These are phyloP conservation scores for Millerozyma miso DNA, from an alignment of 805 yeast species.

Conservation along the genomic window DNA sequence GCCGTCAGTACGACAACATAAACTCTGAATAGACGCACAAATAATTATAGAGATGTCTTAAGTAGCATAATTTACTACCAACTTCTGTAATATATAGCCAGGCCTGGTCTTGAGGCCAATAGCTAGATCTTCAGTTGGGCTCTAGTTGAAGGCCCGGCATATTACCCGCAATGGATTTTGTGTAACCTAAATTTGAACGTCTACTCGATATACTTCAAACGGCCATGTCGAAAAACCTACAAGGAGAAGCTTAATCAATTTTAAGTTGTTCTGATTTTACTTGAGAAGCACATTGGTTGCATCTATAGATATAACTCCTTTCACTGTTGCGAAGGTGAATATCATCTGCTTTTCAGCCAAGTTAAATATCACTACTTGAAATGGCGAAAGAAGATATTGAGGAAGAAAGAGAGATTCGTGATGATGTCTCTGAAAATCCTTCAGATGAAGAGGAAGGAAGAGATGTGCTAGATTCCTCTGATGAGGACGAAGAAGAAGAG, in stretches of 20 bases:
- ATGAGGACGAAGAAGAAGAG: slow-evolving; percentile 88
- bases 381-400: slow-evolving; percentile 29
- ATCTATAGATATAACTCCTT: neutral
- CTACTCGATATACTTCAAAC: neutral
- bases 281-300: neutral
- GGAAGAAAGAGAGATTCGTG: slow-evolving; percentile 36
- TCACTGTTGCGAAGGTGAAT: neutral
- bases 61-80: too few species aligned
- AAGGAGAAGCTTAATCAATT: neutral
- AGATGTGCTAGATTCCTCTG: slow-evolving; percentile 61
- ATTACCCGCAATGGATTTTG: neutral
- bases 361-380: neutral
- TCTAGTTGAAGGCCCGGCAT: too few species aligned
- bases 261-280: neutral
- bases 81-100: too few species aligned
- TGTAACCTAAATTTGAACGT: neutral
- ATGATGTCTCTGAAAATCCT: slow-evolving; percentile 23
- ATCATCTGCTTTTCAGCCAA: neutral
- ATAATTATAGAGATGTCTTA: too few species aligned
- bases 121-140: too few species aligned
- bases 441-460: slow-evolving; percentile 31
- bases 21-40: too few species aligned
- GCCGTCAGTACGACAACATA: slow-evolving; percentile 44
- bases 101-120: too few species aligned
- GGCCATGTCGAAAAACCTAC: neutral